Base-by-base conservation (phyloP, 805 yeast genomes). In the Cyberlindnera sargentensis region DNA sequence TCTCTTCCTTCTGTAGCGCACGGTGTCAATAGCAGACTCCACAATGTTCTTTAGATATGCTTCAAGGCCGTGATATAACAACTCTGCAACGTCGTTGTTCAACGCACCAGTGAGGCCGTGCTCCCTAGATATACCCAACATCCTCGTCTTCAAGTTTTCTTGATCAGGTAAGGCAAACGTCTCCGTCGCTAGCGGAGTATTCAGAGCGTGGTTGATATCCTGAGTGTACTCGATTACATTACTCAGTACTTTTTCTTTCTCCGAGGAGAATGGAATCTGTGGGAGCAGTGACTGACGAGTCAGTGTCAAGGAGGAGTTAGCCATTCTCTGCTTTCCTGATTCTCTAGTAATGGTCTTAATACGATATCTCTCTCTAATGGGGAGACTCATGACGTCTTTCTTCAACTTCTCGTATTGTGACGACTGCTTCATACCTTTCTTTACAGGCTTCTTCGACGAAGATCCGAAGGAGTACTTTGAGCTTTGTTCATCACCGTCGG, bases 161-260 rank as follows among this genome's bases (percentile, higher is more conserved):
- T 72, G 70, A 51, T 91, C 98, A 0, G 97, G 97, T 5, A 93
- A 62, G 49, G 90, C 90, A 58, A 72, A 86, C 32, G 77, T 70
- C 51, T 91, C 95, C 1, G 85, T 69, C 2, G 91, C 75, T 31
- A 90, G 69, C 4, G 93, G 91, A 2, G 93, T 77, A 52, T 85
- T 88, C 43, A 87, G 75, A 4, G 93, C 95, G 56, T 83, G 89
- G 42, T 83, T 74, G 15, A 93, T 86, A 58, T 93, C 98, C 61
- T 90, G 96, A 24, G 95, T 87, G 91, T 96, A 89, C 52, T 83
- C 83, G 29, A 80, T 74, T 31, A 86, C 74, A 51, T 76, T 77
- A 43, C 60, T 60, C 4, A 48, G 30, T 20, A 31, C 32, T 34
- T 48, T 53, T n/a, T 54, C 62, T 38, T 64, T 63, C 36, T 62